Percentiles rank a stretch among this genome's conserved stretches.
phyloP scores from a whole-genome alignment of 495 filamentous ascomycete species.

The Ascodesmis nigricans region DNA sequence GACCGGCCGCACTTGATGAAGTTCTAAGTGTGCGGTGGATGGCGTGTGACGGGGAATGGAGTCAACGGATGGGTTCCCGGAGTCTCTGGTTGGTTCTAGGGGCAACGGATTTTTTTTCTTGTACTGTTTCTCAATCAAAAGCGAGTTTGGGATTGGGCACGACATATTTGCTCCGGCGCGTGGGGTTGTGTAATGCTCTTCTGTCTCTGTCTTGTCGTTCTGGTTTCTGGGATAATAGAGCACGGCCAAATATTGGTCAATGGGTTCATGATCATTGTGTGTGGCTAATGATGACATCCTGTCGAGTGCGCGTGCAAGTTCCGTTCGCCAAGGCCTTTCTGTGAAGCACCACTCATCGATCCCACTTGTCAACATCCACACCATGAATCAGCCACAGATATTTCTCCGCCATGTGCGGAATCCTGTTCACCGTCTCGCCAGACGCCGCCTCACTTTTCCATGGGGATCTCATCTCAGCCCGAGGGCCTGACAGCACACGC shows the following conservation, averaged over 20 bases:
- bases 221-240: no score
- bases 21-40: slow-evolving; percentile 33
- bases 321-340: no score
- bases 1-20: slow-evolving; percentile 97
- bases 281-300: no score
- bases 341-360: neutral
- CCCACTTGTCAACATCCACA: slow-evolving; percentile 3
- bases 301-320: no score
- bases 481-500: slow-evolving; percentile 13
- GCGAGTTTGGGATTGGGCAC: slow-evolving; percentile 7
- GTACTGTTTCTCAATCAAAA: slow-evolving; percentile 10
- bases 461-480: slow-evolving; percentile 10
- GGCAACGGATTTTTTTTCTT: slow-evolving; percentile 1
- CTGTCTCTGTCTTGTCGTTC: no score
- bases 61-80: no score
- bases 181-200: no score
- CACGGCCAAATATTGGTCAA: no score
- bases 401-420: slow-evolving; percentile 18
- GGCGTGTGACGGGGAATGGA: no score
- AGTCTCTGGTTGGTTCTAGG: no score
- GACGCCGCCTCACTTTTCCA: neutral
- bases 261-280: no score
- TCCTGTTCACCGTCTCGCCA: slow-evolving; percentile 13
- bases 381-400: slow-evolving; percentile 1
- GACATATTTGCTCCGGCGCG: no score